Base-by-base conservation (phyloP, 129 eudicot species). In the Silybum marianum region DNA sequence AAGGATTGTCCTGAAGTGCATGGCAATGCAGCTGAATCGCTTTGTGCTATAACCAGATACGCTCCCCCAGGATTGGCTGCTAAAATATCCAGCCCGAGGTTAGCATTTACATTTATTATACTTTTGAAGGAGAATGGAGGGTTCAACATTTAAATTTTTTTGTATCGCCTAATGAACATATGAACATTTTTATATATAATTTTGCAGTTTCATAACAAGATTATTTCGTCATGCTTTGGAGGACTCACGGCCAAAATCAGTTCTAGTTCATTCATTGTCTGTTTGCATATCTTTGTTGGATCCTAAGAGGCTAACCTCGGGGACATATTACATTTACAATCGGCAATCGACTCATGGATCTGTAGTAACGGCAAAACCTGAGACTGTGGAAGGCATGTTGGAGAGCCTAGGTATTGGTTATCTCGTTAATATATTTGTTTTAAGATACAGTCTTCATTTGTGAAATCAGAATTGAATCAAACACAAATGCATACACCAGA, bases 1-100 rank as follows among this genome's bases (percentile, higher is more conserved):
- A 89, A 95, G 99, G 99, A 95, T 88, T 95, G 82, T 69, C 97
- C 99, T 42, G 97, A 93, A 89, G 99, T 95, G 78, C 99, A 95
- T 95, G 98, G 93, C 32, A 95, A 95, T 86, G 99, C 97, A 78
- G 98, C 99, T 77, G 98, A 95, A 86, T 86, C 92, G 11, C 93
- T 95, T 63, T 93, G 97, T 88, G 90, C 99, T 72, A 89, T 91
- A 46, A 87, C 98, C 63, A 90, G 98, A 83, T 95, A 88, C 28
- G 97, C 97, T 78, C 99, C 99, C 6, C 93, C 97, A 11, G 99
- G 93, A 54, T 71, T 95, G 34, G 86, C 97, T 82, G 86, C 95
- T 71, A 95, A 92, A 87, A 89, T 95, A 77, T 91, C 98, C 82
- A 90, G 99, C 79, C 99, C 99, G 71, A 91, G 98, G 99, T 78